Conservation (phyloP, 495 filamentous ascomycete genomes). For the Xylaria cubensis region DNA sequence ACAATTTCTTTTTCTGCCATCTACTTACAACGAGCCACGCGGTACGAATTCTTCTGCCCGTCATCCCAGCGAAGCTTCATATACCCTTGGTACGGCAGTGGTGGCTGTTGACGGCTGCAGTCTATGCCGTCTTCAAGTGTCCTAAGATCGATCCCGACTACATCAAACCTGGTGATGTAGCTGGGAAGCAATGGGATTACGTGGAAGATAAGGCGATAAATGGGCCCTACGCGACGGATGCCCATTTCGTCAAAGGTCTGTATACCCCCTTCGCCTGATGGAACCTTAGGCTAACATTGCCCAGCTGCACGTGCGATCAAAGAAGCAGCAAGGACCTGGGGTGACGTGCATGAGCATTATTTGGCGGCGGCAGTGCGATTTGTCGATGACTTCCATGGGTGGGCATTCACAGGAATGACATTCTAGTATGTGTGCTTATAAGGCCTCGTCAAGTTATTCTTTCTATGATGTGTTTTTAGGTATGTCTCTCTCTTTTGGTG, state of each 20-base stretch:
- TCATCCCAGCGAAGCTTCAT: conserved; percentile 76
- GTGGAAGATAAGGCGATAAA: conserved; percentile 71
- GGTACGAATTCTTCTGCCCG: conserved; percentile 80
- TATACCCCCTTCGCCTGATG: not conserved
- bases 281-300: conserved; percentile 27
- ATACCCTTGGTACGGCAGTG: conserved; percentile 77
- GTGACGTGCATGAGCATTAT: conserved; percentile 77
- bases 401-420: conserved; percentile 57
- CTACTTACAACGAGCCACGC: conserved; percentile 85
- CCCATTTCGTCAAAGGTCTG: conserved; percentile 79
- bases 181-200: conserved; percentile 76
- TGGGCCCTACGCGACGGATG: conserved; percentile 69
- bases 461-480: not conserved
- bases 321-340: conserved; percentile 80
- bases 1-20: conserved; percentile 88
- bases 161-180: conserved; percentile 65
- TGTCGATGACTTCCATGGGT: conserved; percentile 77
- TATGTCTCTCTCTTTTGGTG: not conserved
- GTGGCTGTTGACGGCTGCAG: conserved; percentile 81
- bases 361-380: conserved; percentile 81
- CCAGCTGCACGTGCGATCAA: conserved; percentile 73
- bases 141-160: conserved; percentile 71
- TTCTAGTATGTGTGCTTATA: conserved; percentile 24
- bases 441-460: not conserved
- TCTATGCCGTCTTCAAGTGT: conserved; percentile 77